Evolutionary conservation across 176 grass and related monocot genomes (phyloP).

Genomic region (Triticum turgidum): DNA sequence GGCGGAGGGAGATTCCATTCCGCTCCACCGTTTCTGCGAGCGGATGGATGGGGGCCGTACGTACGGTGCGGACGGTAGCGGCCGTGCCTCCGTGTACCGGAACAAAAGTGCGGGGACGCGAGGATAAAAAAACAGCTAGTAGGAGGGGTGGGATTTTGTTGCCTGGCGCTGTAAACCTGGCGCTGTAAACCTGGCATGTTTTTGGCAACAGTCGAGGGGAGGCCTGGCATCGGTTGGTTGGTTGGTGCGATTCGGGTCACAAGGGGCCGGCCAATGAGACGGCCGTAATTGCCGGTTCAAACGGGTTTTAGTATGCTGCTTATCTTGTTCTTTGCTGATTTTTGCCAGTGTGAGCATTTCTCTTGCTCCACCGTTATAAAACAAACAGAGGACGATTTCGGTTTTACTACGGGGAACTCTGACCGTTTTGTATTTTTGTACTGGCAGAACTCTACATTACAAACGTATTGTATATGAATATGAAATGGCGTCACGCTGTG

Average conservation of each 20-base stretch:
- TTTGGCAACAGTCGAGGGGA: neutral
- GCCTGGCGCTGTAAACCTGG: conserved; percentile 15
- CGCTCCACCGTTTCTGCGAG: neutral
- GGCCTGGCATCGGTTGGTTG: neutral
- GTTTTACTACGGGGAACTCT: neutral
- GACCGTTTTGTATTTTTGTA: too few species aligned
- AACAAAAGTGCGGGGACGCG: neutral
- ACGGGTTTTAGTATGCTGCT: neutral
- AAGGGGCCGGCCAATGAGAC: neutral
- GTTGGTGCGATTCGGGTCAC: conserved; percentile 5
- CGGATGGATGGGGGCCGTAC: neutral
- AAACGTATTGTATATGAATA: too few species aligned
- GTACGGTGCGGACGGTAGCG: neutral
- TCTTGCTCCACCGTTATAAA: neutral
- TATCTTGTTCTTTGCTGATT: neutral
- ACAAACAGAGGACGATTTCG: neutral
- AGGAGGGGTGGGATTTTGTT: neutral
- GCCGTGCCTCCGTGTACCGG: neutral
- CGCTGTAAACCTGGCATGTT: neutral
- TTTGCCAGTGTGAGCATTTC: neutral
- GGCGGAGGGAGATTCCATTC: neutral
- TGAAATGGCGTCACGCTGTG: too few species aligned
- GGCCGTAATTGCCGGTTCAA: neutral
- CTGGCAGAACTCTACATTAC: too few species aligned
- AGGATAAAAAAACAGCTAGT: too few species aligned